Evolutionary conservation across 345 rosid genomes (phyloP), one percentile per base, ranked within the genome.

Genomic region (Gossypium ekmanianum): DNA sequence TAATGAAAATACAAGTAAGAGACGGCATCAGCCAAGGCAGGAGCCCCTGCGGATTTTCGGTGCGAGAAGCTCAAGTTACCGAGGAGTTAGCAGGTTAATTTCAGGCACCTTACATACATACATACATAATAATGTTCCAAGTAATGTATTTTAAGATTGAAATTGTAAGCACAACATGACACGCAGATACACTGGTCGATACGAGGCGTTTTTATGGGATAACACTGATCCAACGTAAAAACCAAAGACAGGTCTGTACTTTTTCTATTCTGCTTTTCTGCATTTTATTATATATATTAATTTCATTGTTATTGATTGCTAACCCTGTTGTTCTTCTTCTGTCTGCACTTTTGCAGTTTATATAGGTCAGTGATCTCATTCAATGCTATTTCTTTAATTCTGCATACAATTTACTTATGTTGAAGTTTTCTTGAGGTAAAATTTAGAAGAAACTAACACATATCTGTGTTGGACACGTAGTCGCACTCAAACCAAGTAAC

Each of bases 201-300:
- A 10, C 44, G 71, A 63, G 39, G 71, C 71, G 9, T 74, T 63
- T 51, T 29, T 63, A 48, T 74, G 77, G 77, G 71, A 74, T n/a
- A 74, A 63, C 61, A 63, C n/a, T 20, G 61, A 48, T 20, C 61
- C 13, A 18, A 51, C 1, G 7, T 20, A 20, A 29, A 74, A 50
- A 48, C 59, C 59, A 50, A 74, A 63, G 71, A 74, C 77, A 20
- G 77, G 77, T 74, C 61, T n/a, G 7, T 20, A 44, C 2, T 1
- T 43, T 41, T 22, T 45, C 2, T 55, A 1, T 20, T 45, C 26
- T 11, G 29, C 16, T n/a, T 52, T 39, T 20, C 55, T 72, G 16
- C 8, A 58, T 58, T 41, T 27, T 66, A 18, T n/a, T 41, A 2
- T 22, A 56, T 56, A 18, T 0, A 4, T 4, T 0, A 10, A 39